Evolutionary conservation across 441 rosid species (phyloP).

Genomic region (Theobroma grandiflorum): DNA sequence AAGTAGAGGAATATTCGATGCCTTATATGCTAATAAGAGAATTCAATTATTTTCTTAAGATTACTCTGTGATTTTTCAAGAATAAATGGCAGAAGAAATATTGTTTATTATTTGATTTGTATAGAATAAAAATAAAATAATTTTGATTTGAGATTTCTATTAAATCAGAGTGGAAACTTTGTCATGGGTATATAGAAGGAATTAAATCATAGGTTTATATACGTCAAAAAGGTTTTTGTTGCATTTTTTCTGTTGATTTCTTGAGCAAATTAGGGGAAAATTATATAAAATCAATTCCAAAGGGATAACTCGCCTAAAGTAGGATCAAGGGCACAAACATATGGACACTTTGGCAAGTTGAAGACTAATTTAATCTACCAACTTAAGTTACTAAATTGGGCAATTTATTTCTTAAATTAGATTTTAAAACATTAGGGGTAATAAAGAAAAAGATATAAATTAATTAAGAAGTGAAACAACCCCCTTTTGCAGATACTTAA

Average conservation of each 20-base stretch:
- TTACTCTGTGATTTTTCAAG: background rate
- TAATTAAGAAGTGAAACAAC: too few species aligned
- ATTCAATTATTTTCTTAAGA: background rate
- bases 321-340: background rate
- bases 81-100: background rate
- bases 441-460: too few species aligned
- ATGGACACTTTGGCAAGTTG: background rate
- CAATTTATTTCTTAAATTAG: background rate
- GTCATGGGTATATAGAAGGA: too few species aligned
- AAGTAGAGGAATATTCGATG: background rate
- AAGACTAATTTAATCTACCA: background rate
- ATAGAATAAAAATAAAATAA: too few species aligned
- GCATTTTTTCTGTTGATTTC: background rate
- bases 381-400: background rate
- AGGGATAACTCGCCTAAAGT: background rate
- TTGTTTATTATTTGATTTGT: background rate
- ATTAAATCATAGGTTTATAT: slow-evolving; percentile 6
- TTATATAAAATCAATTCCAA: background rate
- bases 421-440: background rate
- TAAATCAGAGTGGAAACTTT: background rate
- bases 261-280: background rate
- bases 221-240: background rate
- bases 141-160: background rate
- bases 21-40: background rate
- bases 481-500: too few species aligned